Percentiles rank a stretch among this genome's conserved stretches.
Evolutionary conservation across 768 basidiomycete species (phyloP).

Genomic region (Coprinopsis marcescibilis): DNA sequence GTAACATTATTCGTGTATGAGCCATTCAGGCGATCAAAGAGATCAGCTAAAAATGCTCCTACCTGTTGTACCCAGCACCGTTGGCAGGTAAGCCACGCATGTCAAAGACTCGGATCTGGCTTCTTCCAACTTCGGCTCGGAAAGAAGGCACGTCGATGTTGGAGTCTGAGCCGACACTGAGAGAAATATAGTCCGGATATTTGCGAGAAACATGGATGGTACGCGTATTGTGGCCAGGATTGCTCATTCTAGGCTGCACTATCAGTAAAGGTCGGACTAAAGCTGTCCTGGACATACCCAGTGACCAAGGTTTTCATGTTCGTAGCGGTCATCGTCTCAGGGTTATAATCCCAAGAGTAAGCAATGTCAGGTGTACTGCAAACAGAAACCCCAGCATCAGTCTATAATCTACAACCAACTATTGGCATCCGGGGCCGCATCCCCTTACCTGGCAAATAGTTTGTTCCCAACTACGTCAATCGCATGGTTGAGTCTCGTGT

Average conservation of each 20-base stretch:
- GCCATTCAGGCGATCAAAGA: not conserved
- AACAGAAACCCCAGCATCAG: not conserved
- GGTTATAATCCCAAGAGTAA: slow-evolving; percentile 15
- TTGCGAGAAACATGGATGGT: slow-evolving; percentile 13
- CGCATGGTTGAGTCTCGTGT: slow-evolving; percentile 4
- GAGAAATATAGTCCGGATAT: slow-evolving; percentile 11
- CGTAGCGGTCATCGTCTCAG: slow-evolving; percentile 9
- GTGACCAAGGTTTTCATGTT: slow-evolving; percentile 15
- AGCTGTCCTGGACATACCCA: slow-evolving; percentile 6
- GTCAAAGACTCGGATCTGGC: slow-evolving; percentile 14
- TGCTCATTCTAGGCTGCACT: slow-evolving; percentile 10
- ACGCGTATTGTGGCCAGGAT: slow-evolving; percentile 13
- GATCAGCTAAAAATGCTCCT: not conserved
- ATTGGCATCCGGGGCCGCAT: no score
- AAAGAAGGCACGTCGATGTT: slow-evolving; percentile 13
- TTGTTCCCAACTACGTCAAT: slow-evolving; percentile 5
- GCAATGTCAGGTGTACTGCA: slow-evolving; percentile 11
- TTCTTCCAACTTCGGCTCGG: slow-evolving; percentile 7
- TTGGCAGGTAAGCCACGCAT: slow-evolving; percentile 7
- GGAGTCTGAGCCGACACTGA: slow-evolving; percentile 12
- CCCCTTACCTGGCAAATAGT: slow-evolving; percentile 4
- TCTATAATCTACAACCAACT: not conserved
- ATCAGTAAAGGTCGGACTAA: not conserved
- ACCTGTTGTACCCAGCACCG: slow-evolving; percentile 9
- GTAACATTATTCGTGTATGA: no score